These are phyloP conservation scores for Spencermartinsiella ligniputridi DNA, from an alignment of 1,139 yeast species.

Conservation along the genomic window DNA sequence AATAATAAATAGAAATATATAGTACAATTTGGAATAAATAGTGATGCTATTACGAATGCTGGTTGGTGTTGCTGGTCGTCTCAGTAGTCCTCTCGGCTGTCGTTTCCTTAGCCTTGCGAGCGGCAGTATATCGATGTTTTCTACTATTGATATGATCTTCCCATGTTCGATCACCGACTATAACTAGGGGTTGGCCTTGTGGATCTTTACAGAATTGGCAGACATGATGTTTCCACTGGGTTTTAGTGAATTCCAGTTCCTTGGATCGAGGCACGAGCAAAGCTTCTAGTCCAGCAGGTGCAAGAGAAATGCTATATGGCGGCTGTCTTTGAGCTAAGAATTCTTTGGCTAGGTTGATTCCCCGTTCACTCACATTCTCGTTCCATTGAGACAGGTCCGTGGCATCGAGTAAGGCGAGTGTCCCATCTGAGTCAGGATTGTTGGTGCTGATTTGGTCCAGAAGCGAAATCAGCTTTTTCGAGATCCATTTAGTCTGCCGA, in stretches of 20 bases:
- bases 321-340: constrained; percentile 38
- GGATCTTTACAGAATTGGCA: constrained; percentile 66
- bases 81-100: too few relatives aligned
- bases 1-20: too few relatives aligned
- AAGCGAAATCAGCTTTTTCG: constrained; percentile 63
- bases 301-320: constrained; percentile 29
- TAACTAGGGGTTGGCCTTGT: constrained; percentile 51
- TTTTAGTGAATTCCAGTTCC: constrained; percentile 28
- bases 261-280: constrained; percentile 30
- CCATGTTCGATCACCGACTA: constrained; percentile 75
- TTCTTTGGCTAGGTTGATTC: constrained; percentile 45
- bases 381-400: constrained; percentile 64
- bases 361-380: constrained; percentile 50
- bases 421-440: constrained; percentile 55
- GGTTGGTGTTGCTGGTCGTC: too few relatives aligned
- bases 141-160: constrained; percentile 59
- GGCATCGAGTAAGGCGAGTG: constrained; percentile 68
- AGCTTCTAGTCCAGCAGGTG: constrained; percentile 43
- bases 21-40: too few relatives aligned
- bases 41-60: too few relatives aligned
- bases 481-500: constrained; percentile 90
- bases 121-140: constrained; percentile 30
- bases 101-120: not conserved
- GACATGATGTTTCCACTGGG: constrained; percentile 62
- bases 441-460: constrained; percentile 43